Percentiles rank a stretch among this genome's conserved stretches.
Evolutionary conservation across 2,329 filamentous ascomycete species (phyloP).

Genomic region (Clarireedia homoeocarpa): DNA sequence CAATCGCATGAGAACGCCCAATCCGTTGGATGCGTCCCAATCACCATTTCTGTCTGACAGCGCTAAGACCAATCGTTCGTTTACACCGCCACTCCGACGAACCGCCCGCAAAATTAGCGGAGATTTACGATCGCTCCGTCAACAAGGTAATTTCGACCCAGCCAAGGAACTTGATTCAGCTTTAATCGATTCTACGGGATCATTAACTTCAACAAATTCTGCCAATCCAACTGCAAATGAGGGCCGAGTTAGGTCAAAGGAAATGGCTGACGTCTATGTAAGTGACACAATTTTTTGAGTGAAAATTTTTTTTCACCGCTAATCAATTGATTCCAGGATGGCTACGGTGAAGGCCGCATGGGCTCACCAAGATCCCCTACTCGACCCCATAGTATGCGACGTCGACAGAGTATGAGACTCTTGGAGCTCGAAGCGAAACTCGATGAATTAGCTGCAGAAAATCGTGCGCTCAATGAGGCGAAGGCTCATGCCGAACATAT

Average conservation of each 20-base stretch:
- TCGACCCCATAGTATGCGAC: conserved; percentile 89
- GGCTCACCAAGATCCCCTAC: conserved; percentile 88
- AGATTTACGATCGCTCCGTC: conserved; percentile 64
- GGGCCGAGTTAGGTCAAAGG: conserved; percentile 74
- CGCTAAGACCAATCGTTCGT: conserved; percentile 44
- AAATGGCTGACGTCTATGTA: conserved; percentile 92
- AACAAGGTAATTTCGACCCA: conserved; percentile 39
- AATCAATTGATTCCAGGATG: conserved; percentile 55
- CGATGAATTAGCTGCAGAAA: conserved; percentile 79
- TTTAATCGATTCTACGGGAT: conserved; percentile 32
- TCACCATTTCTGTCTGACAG: conserved; percentile 35
- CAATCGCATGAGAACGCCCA: conserved; percentile 28
- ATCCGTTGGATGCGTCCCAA: conserved; percentile 9
- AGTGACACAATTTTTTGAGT: conserved; percentile 37
- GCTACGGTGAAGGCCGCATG: conserved; percentile 80
- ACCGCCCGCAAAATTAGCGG: conserved; percentile 61
- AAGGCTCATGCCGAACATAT: conserved; percentile 61
- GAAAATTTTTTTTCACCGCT: conserved; percentile 19
- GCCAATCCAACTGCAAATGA: conserved; percentile 77
- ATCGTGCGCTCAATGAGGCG: conserved; percentile 68
- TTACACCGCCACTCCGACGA: conserved; percentile 64
- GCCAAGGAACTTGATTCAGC: conserved; percentile 38
- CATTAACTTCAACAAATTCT: conserved; percentile 37
- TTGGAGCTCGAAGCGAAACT: conserved; percentile 83
- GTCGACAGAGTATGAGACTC: conserved; percentile 94